These are phyloP conservation scores for Neostapfia colusana DNA, from an alignment of 176 grass and related monocot species.

Conservation along the genomic window DNA sequence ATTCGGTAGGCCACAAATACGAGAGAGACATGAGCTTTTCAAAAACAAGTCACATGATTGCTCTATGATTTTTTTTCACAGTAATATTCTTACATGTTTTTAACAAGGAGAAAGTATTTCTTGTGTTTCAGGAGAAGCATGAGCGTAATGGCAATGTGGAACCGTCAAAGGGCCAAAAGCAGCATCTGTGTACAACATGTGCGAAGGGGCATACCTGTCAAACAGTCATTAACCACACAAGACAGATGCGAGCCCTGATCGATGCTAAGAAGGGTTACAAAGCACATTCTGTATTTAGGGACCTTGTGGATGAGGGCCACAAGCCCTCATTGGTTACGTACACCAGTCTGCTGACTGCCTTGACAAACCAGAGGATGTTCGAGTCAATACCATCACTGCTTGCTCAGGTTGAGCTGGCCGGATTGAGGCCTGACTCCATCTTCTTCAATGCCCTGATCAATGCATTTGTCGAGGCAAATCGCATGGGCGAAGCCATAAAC, in stretches of 20 bases:
- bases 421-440: conserved; percentile 77
- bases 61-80: neutral
- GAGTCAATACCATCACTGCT: conserved; percentile 68
- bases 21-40: neutral
- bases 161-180: conserved; percentile 15
- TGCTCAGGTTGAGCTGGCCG: conserved; percentile 60
- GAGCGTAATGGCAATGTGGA: conserved; percentile 13
- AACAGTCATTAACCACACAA: conserved; percentile 55
- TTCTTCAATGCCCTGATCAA: conserved; percentile 94
- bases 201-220: conserved; percentile 62
- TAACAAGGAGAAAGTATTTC: neutral
- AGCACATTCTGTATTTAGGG: conserved; percentile 52
- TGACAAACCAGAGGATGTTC: conserved; percentile 71
- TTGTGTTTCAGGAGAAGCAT: conserved; percentile 43
- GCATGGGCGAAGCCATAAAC: conserved; percentile 77
- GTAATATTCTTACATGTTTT: neutral
- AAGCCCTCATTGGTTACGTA: conserved; percentile 81
- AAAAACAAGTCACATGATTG: neutral
- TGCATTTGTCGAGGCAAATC: conserved; percentile 70
- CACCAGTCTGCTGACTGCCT: conserved; percentile 62
- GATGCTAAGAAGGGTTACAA: conserved; percentile 63
- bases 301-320: conserved; percentile 69
- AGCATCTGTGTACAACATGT: conserved; percentile 52
- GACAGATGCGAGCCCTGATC: conserved; percentile 70
- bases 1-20: neutral